Evolutionary conservation across 768 basidiomycete species (phyloP).

Genomic region (Termitomyces bulborhizus): DNA sequence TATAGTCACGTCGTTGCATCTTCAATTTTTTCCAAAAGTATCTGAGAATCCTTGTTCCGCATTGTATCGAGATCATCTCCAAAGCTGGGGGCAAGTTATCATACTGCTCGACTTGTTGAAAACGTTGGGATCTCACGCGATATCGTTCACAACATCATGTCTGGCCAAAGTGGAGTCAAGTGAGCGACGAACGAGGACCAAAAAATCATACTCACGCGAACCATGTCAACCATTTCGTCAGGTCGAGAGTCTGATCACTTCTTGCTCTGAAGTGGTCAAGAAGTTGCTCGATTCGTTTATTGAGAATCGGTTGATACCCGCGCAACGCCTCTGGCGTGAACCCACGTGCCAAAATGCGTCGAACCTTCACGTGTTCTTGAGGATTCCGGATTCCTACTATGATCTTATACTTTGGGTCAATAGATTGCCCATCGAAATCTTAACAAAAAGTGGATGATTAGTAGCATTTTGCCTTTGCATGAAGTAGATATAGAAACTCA

Average conservation of each 20-base stretch:
- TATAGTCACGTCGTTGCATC: slow-evolving; percentile 1
- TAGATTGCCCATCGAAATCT: slow-evolving; percentile 28
- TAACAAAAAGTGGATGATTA: neutral
- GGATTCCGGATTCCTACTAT: slow-evolving; percentile 26
- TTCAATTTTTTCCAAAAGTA: slow-evolving; percentile 1
- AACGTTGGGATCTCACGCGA: slow-evolving; percentile 21
- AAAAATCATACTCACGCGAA: slow-evolving; percentile 31
- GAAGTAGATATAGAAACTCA: neutral
- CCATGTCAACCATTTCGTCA: slow-evolving; percentile 29
- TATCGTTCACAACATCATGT: slow-evolving; percentile 33
- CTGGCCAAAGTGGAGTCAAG: slow-evolving; percentile 9
- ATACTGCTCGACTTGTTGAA: too few relatives aligned
- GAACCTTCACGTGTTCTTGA: slow-evolving; percentile 26
- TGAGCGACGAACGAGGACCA: too few relatives aligned
- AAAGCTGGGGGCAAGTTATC: slow-evolving; percentile 15
- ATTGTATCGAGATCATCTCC: slow-evolving; percentile 18
- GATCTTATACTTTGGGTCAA: slow-evolving; percentile 10
- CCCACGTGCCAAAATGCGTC: slow-evolving; percentile 34
- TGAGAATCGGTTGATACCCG: slow-evolving; percentile 15
- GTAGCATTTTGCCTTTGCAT: too few relatives aligned
- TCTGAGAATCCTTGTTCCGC: slow-evolving; percentile 3
- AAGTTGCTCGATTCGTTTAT: slow-evolving; percentile 18
- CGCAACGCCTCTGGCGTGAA: slow-evolving; percentile 28
- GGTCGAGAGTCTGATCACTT: slow-evolving; percentile 16
- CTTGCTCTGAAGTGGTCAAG: slow-evolving; percentile 11